A percentile compares a stretch with the other conserved stretches of the same genome.
These are phyloP conservation scores for Aspergillus wentii DNA, from an alignment of 495 filamentous ascomycete genomes.

Conservation along the genomic window DNA sequence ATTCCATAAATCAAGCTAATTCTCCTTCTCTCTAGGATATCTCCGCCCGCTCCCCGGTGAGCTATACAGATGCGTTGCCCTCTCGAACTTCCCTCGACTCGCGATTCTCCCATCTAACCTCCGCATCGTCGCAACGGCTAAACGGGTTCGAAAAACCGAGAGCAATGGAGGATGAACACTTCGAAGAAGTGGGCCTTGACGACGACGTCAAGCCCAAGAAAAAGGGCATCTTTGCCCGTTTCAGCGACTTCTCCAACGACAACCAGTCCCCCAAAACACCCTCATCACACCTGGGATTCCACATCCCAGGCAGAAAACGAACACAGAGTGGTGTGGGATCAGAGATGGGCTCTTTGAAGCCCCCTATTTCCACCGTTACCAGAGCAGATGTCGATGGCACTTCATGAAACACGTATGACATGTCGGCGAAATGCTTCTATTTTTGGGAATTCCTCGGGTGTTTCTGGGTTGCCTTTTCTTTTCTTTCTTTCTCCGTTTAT, in stretches of 20 bases:
- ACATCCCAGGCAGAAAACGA: slow-evolving; percentile 66
- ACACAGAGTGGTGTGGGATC: slow-evolving; percentile 69
- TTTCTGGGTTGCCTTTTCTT: too few species aligned
- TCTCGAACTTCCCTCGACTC: slow-evolving; percentile 80
- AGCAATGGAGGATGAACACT: slow-evolving; percentile 66
- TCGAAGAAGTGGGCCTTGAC: slow-evolving; percentile 87
- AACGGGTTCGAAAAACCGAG: slow-evolving; percentile 49
- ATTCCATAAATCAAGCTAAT: slow-evolving; percentile 5
- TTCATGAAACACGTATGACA: slow-evolving; percentile 1
- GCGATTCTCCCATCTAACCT: slow-evolving; percentile 48
- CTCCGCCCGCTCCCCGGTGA: slow-evolving; percentile 77
- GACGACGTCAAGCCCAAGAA: slow-evolving; percentile 75
- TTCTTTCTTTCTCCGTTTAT: too few species aligned
- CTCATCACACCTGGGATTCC: slow-evolving; percentile 53
- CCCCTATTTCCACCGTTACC: slow-evolving; percentile 18
- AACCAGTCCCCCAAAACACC: slow-evolving; percentile 39
- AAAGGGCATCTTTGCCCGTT: slow-evolving; percentile 78
- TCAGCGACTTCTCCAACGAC: slow-evolving; percentile 57
- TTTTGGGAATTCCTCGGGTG: too few species aligned
- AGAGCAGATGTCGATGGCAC: too few species aligned
- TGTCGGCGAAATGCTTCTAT: too few species aligned
- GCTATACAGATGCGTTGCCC: slow-evolving; percentile 48
- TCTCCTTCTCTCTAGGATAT: slow-evolving; percentile 62
- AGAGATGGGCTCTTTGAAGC: slow-evolving; percentile 57
- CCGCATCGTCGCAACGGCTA: slow-evolving; percentile 47